Evolutionary conservation across 164 flowering plant genomes (phyloP).

Genomic region (Sedum album): DNA sequence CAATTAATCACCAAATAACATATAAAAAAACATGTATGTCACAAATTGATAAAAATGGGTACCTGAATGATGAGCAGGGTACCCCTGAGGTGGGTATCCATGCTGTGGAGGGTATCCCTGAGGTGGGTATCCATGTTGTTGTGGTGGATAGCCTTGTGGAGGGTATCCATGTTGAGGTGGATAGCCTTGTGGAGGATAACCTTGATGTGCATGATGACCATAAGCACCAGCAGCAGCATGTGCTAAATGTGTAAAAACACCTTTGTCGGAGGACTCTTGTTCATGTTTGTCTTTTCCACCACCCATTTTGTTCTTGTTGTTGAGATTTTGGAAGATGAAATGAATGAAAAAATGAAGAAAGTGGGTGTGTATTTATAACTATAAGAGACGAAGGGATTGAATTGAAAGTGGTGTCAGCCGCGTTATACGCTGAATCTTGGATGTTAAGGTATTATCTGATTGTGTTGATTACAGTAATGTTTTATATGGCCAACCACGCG

Average conservation of each 20-base stretch:
- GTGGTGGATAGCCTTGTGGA: neutral
- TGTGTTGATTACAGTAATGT: too few relatives aligned
- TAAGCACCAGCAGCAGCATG: slow-evolving; percentile 12
- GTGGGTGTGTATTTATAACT: too few relatives aligned
- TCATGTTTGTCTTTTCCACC: slow-evolving; percentile 1
- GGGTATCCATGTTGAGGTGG: slow-evolving; percentile 7
- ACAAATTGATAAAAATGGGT: too few relatives aligned
- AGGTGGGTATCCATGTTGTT: slow-evolving; percentile 4
- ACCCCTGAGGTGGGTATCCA: too few relatives aligned
- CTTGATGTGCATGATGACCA: slow-evolving; percentile 9
- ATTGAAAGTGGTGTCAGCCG: too few relatives aligned
- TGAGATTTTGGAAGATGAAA: neutral
- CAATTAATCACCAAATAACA: neutral
- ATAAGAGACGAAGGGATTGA: too few relatives aligned
- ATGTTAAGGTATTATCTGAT: too few relatives aligned
- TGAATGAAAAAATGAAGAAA: too few relatives aligned
- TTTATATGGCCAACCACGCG: too few relatives aligned
- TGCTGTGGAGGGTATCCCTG: neutral
- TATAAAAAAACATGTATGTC: neutral
- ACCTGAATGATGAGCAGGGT: slow-evolving; percentile 1
- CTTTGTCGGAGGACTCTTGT: neutral
- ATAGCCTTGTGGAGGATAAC: neutral
- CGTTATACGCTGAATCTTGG: too few relatives aligned
- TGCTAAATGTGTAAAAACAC: slow-evolving; percentile 14
- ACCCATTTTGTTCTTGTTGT: neutral